Conservation (phyloP, 2,329 filamentous ascomycete species). For the Arthroderma uncinatum region DNA sequence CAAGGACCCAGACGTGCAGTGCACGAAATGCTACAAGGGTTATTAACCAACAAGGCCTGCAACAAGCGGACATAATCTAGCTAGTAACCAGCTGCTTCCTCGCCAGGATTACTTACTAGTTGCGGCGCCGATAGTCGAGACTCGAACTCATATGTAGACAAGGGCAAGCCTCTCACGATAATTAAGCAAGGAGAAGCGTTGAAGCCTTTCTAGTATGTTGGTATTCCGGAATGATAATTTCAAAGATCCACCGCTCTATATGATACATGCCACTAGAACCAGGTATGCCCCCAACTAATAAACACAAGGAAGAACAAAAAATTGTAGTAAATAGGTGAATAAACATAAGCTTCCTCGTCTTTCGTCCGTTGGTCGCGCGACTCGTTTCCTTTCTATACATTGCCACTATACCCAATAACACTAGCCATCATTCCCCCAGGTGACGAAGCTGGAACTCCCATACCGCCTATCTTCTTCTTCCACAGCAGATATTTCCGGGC, state of each 20-base stretch:
- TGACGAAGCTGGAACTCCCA: conserved; percentile 19
- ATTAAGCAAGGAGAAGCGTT: too few relatives aligned
- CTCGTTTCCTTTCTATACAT: conserved; percentile 22
- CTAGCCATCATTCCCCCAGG: conserved; percentile 14
- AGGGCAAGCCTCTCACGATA: too few relatives aligned
- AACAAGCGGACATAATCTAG: too few relatives aligned
- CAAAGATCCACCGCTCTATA: neutral
- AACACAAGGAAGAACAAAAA: neutral
- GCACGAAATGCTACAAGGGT: too few relatives aligned
- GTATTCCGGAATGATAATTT: neutral
- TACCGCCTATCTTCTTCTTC: conserved; percentile 20
- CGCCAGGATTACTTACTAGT: too few relatives aligned
- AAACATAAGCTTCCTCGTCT: neutral
- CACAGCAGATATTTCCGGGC: conserved; percentile 56
- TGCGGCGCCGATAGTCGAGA: too few relatives aligned
- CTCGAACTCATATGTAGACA: too few relatives aligned
- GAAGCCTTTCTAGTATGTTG: too few relatives aligned
- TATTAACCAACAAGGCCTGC: too few relatives aligned
- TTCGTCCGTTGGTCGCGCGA: neutral
- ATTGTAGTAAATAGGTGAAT: neutral
- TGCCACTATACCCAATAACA: conserved; percentile 30
- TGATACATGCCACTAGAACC: neutral
- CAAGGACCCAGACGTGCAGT: too few relatives aligned
- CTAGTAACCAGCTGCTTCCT: too few relatives aligned
- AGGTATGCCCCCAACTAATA: neutral